Conservation (phyloP, 164 flowering plant genomes). For the Magnolia officinalis region DNA sequence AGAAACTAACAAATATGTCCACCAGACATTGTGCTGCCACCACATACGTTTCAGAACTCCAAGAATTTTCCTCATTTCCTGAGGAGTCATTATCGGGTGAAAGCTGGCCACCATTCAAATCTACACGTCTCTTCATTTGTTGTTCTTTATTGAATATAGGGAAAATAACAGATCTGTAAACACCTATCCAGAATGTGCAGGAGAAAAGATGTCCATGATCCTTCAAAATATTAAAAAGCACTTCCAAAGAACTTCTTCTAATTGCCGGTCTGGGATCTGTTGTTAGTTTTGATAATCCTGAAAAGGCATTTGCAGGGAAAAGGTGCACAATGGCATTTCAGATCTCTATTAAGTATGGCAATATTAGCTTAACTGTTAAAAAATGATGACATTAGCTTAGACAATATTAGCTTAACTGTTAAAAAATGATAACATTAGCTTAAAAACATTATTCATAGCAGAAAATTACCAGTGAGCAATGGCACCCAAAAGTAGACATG, state of each 20-base stretch:
- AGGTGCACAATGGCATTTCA: not conserved
- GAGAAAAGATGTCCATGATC: conserved; percentile 98
- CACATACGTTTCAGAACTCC: conserved; percentile 78
- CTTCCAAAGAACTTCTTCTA: conserved; percentile 88
- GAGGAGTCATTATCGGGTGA: conserved; percentile 28
- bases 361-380: not conserved
- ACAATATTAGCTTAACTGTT: not conserved
- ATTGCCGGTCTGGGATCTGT: conserved; percentile 88
- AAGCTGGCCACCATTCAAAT: conserved; percentile 24
- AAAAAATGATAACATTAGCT: not conserved
- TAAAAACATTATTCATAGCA: not conserved
- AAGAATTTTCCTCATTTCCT: conserved; percentile 38
- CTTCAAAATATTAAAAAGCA: conserved; percentile 87
- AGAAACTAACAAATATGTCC: conserved; percentile 70
- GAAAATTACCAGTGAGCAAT: conserved; percentile 65
- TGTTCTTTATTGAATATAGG: conserved; percentile 51
- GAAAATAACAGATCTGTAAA: conserved; percentile 58
- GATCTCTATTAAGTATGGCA: not conserved
- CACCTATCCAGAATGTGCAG: conserved; percentile 59
- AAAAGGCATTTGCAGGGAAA: conserved; percentile 17
- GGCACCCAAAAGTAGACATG: conserved; percentile 84
- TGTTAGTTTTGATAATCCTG: conserved; percentile 91
- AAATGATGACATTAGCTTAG: not conserved
- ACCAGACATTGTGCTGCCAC: conserved; percentile 74
- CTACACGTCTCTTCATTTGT: conserved; percentile 29